Base-by-base conservation (phyloP, 257 asterid genomes). In the Fraxinus anomala region DNA sequence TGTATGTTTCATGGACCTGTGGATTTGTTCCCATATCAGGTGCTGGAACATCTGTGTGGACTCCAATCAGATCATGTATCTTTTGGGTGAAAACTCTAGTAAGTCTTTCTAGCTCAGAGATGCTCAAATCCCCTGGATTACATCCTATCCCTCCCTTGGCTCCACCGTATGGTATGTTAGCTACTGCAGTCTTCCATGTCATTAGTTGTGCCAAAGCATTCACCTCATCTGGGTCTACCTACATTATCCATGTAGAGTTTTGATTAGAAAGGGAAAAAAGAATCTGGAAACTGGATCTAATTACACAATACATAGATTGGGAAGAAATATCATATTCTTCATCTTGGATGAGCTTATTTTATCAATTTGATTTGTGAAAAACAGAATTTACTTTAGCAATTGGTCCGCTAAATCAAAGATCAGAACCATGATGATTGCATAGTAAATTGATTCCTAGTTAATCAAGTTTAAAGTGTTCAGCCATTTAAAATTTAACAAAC, bases 101-200 rank as follows among this genome's bases (percentile, higher is more conserved):
- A 72, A 87, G 87, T 72, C 99, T 78, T 77, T 95, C 99, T 0
- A 93, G 91, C 87, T 95, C 99, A 6, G 98, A 87, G 17, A 82
- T 19, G 80, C 89, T 88, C 82, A 95, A 72, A 0, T 91, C 96
- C 5, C 91, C 84, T 1, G 99, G 97, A 28, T 76, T 83, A 80
- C 98, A 94, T 31, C 99, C 99, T 30, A 95, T 92, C 6, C 99
- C 99, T 70, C 99, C 99, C 76, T 95, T 95, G 37, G 98, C 99
- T 19, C 99, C 99, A 14, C 99, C 99, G 51, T 95, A 95, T 11
- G 99, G 99, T 49, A 95, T 88, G 87, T 95, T 90, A 6, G 97
- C 98, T 4, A 95, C 98, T 0, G 97, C 98, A n/a, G 98, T 91
- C 85, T 95, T 95, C 99, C 99, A 95, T 33, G 99, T 95, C 99